Base-by-base conservation (phyloP, 208 protist species). In the Trypanosoma lewisi region DNA sequence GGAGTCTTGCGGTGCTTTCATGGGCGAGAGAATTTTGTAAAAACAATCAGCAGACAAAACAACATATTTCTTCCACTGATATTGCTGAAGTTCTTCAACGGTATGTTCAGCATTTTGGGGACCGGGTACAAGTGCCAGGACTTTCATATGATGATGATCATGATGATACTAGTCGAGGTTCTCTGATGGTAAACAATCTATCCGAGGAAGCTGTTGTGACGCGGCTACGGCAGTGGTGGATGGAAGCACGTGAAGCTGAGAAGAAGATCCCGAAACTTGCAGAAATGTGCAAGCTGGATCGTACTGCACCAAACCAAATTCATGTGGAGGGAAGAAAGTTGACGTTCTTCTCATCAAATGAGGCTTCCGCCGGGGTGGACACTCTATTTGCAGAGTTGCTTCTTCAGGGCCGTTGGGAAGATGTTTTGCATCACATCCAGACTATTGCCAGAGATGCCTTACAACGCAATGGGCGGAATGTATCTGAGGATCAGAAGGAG, bases 11-110 rank as follows among this genome's bases (percentile, higher is more conserved):
- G 19, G 36, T 73, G 21, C 52, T 73, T n/a, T 63, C 59, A 8
- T 73, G 58, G 67, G 58, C 59, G 28, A 44, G 66, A 27, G 52
- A 62, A 12, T 75, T 77, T 57, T 33, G 59, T 7, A 16, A 49
- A 19, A 47, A 57, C 12, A n/a, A 47, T 11, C 65, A 57, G 23
- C n/a, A 41, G 34, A 2, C 17, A 11, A 11, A 9, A 17, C 73
- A 7, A 21, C 73, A 79, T 39, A 60, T 79, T 52, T 59, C 66
- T 44, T 75, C 73, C 21, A 27, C 34, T 23, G 73, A 74, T 44
- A 68, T 79, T 41, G 25, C 60, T 9, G 28, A 21, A 23, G 63
- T 70, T n/a, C 42, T 79, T 14, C 60, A 63, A 16, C 59, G 65
- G 17, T 68, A 62, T 28, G 56, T 45, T 16, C 73, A 74, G 31